Conservation (phyloP, 805 yeast species). For the Yamadazyma olivae region DNA sequence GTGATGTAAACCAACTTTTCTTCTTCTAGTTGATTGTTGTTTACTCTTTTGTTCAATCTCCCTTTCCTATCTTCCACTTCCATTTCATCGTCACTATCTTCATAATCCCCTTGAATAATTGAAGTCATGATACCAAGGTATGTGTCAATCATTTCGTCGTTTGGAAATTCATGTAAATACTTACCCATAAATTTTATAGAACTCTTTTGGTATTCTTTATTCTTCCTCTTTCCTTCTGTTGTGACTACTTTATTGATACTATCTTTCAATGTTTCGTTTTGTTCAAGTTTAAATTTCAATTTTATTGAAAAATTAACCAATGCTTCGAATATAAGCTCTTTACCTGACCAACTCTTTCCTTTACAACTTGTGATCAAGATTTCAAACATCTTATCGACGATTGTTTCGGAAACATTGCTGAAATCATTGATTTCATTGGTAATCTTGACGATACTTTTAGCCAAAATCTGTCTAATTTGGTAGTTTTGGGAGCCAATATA, state of each 20-base stretch:
- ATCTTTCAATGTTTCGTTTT: constrained; percentile 23
- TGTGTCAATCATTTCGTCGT: constrained; percentile 32
- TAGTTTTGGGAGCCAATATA: constrained; percentile 59
- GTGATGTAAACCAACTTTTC: constrained; percentile 35
- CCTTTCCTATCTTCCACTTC: constrained; percentile 11
- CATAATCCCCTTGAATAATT: constrained; percentile 37
- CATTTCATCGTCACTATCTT: constrained; percentile 26
- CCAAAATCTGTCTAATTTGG: constrained; percentile 65
- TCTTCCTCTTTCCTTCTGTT: constrained; percentile 65
- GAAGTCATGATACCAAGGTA: constrained; percentile 35
- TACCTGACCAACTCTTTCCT: constrained; percentile 89
- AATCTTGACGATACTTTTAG: constrained; percentile 60
- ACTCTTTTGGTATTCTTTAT: constrained; percentile 57
- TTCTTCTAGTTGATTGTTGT: constrained; percentile 42
- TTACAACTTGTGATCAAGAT: constrained; percentile 57
- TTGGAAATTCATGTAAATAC: constrained; percentile 39
- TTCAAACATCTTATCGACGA: constrained; percentile 37
- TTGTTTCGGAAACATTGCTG: constrained; percentile 18
- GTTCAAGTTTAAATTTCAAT: constrained; percentile 32
- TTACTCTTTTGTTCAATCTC: constrained; percentile 7
- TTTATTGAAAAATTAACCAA: constrained; percentile 56
- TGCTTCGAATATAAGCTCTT: constrained; percentile 71
- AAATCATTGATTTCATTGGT: constrained; percentile 36
- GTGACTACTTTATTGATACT: constrained; percentile 44
- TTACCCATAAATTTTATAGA: constrained; percentile 53